Evolutionary conservation across 805 yeast genomes (phyloP).

Genomic region (Saturnispora mendoncae): DNA sequence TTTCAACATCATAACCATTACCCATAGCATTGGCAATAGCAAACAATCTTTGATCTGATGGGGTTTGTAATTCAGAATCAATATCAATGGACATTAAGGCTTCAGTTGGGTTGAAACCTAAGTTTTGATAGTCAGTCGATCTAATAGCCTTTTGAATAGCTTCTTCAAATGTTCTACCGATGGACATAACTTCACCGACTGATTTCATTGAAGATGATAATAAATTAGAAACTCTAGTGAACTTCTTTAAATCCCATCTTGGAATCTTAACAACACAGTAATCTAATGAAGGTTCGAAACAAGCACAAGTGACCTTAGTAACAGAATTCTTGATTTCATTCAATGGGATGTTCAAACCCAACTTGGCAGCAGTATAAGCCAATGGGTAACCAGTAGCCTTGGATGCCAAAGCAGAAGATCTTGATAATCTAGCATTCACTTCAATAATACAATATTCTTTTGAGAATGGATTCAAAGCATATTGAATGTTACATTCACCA

Average conservation of each 20-base stretch:
- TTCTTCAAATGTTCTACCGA: slow-evolving; percentile 96
- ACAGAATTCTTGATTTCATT: slow-evolving; percentile 96
- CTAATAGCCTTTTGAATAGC: slow-evolving; percentile 97
- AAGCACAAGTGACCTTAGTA: slow-evolving; percentile 91
- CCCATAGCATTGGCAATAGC: slow-evolving; percentile 93
- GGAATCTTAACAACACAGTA: slow-evolving; percentile 96
- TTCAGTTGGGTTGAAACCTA: slow-evolving; percentile 82
- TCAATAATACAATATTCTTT: slow-evolving; percentile 94
- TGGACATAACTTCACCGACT: slow-evolving; percentile 99
- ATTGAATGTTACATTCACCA: slow-evolving; percentile 98
- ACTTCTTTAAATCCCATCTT: slow-evolving; percentile 95
- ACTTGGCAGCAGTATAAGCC: slow-evolving; percentile 97
- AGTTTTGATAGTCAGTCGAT: slow-evolving; percentile 89
- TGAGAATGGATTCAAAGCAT: slow-evolving; percentile 92
- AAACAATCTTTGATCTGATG: slow-evolving; percentile 93
- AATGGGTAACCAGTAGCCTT: slow-evolving; percentile 98
- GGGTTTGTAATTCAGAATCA: slow-evolving; percentile 88
- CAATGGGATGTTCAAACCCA: slow-evolving; percentile 87
- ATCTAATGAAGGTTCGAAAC: slow-evolving; percentile 94
- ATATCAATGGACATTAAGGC: slow-evolving; percentile 87
- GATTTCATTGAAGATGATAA: slow-evolving; percentile 97
- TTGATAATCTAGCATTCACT: slow-evolving; percentile 92
- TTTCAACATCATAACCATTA: slow-evolving; percentile 83
- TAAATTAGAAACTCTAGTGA: slow-evolving; percentile 88
- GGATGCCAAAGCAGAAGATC: slow-evolving; percentile 96